Evolutionary conservation across 306 rosid species (phyloP).

Genomic region (Prunus armeniaca): DNA sequence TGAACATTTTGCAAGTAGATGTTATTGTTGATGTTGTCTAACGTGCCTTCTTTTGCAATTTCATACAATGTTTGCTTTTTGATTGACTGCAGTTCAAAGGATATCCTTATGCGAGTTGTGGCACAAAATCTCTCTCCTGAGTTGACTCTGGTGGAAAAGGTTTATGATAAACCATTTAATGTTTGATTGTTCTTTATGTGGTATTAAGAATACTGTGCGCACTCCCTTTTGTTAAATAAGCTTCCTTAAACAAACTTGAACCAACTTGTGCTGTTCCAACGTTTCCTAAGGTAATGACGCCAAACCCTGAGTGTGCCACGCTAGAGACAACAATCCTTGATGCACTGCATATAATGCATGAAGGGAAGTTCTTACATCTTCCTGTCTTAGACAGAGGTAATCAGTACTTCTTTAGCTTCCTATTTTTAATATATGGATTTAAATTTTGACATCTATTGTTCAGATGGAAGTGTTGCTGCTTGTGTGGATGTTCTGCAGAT

Average conservation of each 20-base stretch:
- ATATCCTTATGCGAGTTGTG: conserved; percentile 90
- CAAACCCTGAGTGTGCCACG: conserved; percentile 84
- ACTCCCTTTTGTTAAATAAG: neutral
- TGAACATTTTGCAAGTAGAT: neutral
- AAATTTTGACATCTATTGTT: conserved; percentile 22
- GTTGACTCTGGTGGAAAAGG: conserved; percentile 89
- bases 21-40: neutral
- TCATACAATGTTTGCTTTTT: conserved; percentile 19
- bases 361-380: conserved; percentile 93
- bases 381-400: conserved; percentile 88
- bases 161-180: conserved; percentile 8
- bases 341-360: conserved; percentile 91
- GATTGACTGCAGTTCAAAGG: conserved; percentile 72
- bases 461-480: conserved; percentile 75
- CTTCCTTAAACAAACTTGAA: neutral
- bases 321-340: conserved; percentile 86
- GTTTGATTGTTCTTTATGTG: neutral
- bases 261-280: neutral
- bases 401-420: conserved; percentile 26
- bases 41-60: neutral
- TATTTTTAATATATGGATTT: neutral
- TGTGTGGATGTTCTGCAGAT: conserved; percentile 93
- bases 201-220: neutral
- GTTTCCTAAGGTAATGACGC: conserved; percentile 78
- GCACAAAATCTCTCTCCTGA: conserved; percentile 90